A percentile compares a stretch with the other conserved stretches of the same genome.
These are phyloP conservation scores for Dillenia suffruticosa DNA, from an alignment of 164 flowering plant genomes.

Conservation along the genomic window DNA sequence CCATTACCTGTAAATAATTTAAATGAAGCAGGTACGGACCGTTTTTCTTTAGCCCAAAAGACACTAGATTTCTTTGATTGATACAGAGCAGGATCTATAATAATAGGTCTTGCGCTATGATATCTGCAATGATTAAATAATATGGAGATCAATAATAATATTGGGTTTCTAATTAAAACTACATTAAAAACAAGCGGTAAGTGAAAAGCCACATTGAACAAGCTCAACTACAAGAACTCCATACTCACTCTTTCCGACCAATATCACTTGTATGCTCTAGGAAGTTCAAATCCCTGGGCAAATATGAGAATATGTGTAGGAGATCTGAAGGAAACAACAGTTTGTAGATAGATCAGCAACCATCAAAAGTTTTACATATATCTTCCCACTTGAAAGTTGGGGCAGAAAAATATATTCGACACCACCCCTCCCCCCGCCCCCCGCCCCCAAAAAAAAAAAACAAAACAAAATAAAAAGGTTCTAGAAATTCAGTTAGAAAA, in stretches of 20 bases:
- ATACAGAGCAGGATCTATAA: slow-evolving; percentile 86
- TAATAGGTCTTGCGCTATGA: slow-evolving; percentile 75
- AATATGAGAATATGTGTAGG: slow-evolving; percentile 73
- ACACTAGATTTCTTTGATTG: slow-evolving; percentile 65
- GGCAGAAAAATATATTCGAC: too few species aligned
- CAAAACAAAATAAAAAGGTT: not conserved
- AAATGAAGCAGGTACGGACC: slow-evolving; percentile 77
- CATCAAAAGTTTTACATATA: not conserved
- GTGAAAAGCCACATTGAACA: not conserved
- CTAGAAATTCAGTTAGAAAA: too few species aligned
- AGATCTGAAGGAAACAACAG: slow-evolving; percentile 49
- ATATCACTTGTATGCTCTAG: slow-evolving; percentile 77
- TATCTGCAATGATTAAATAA: slow-evolving; percentile 30
- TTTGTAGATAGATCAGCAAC: not conserved
- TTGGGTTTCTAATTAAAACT: not conserved
- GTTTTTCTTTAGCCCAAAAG: slow-evolving; percentile 76
- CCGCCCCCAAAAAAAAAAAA: not conserved
- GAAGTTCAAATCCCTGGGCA: slow-evolving; percentile 86
- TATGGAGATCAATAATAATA: slow-evolving; percentile 4
- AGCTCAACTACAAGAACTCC: slow-evolving; percentile 2
- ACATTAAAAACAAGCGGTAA: not conserved
- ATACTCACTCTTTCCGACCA: slow-evolving; percentile 92
- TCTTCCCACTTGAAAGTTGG: too few species aligned
- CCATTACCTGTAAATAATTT: slow-evolving; percentile 67
- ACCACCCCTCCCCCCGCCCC: too few species aligned